A percentile compares a stretch with the other conserved stretches of the same genome.
Evolutionary conservation across 2,329 filamentous ascomycete genomes (phyloP).

Genomic region (Penicillium sclerotiorum): DNA sequence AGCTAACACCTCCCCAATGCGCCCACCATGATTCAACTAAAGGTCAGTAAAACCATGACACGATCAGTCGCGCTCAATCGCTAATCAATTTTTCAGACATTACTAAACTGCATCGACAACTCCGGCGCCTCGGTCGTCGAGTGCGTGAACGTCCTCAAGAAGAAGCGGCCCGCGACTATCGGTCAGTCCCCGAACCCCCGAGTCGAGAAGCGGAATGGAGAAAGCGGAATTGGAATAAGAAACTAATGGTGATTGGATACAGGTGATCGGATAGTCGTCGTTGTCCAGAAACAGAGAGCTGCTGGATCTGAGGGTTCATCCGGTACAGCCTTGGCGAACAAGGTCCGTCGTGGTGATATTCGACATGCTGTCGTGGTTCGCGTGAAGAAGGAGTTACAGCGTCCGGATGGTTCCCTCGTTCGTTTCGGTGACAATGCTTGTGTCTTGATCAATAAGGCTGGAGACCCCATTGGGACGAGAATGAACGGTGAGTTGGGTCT

Average conservation of each 20-base stretch:
- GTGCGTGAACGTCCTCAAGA: constrained; percentile 89
- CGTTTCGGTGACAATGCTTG: constrained; percentile 98
- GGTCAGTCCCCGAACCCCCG: constrained; percentile 58
- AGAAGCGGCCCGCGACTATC: constrained; percentile 82
- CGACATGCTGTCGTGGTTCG: constrained; percentile 94
- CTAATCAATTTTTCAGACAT: constrained; percentile 63
- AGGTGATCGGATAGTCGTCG: constrained; percentile 97
- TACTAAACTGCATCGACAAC: constrained; percentile 99
- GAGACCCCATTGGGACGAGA: constrained; percentile 90
- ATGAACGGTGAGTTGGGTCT: constrained; percentile 67
- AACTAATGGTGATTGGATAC: constrained; percentile 1
- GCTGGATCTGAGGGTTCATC: constrained; percentile 71
- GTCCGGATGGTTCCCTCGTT: constrained; percentile 85
- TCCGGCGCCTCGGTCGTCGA: constrained; percentile 96
- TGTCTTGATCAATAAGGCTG: constrained; percentile 94
- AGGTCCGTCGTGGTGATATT: constrained; percentile 95
- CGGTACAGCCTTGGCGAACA: constrained; percentile 79
- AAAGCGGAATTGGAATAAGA: not conserved
- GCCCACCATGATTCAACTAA: constrained; percentile 86
- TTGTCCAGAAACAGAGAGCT: constrained; percentile 92
- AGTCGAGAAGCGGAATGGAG: not conserved
- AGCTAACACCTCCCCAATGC: constrained; percentile 26
- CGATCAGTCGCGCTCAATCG: not conserved
- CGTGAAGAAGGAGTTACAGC: constrained; percentile 82
- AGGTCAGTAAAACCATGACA: constrained; percentile 51